Evolutionary conservation across 2,329 filamentous ascomycete species (phyloP), one percentile per base, ranked within the genome.

Genomic region (Botryotinia calthae): DNA sequence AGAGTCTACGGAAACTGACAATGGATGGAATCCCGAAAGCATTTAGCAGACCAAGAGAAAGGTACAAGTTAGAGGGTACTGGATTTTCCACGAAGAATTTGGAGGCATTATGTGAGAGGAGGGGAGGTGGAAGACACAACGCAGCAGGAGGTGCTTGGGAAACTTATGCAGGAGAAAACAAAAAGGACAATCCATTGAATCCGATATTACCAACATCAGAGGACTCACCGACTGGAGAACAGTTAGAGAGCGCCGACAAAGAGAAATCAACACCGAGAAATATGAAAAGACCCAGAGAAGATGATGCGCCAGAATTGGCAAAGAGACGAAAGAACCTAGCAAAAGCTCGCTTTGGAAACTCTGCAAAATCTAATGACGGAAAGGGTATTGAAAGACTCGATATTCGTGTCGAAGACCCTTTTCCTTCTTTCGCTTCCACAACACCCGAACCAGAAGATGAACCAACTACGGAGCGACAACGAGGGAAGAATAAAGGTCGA

Each of bases 21-120:
- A 85, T 94, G 44, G 90, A 94, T 74, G 92, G 93, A 2, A 90
- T 97, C 12, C 93, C 94, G 0, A 94, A 93, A 78, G 94, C 94
- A 0, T 86, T 97, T 20, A 96, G 93, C 0, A 86, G 90, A 22
- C 92, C 93, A 0, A 87, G 91, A 44, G 87, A 91, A 75, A 87
- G 94, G 44, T 95, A 93, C 76, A 86, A 89, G 0, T 83, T 97
- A 1, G 87, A 89, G 74, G 82, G 87, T 8, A 93, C 92, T 2
- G 89, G 87, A 66, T 84, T 97, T 31, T 87, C 87, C 0, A 92
- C 93, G 25, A 90, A 89, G 76, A 95, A 91, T 72, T 84, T 97
- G 18, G 85, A 87, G 8, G 91, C 91, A 2, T 83, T 97, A 59
- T 83, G 95, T 25, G 86, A 90, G 25, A 87, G 90, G 63, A 88